Conservation (phyloP, 2,329 filamentous ascomycete species). For the Fusarium sp. region DNA sequence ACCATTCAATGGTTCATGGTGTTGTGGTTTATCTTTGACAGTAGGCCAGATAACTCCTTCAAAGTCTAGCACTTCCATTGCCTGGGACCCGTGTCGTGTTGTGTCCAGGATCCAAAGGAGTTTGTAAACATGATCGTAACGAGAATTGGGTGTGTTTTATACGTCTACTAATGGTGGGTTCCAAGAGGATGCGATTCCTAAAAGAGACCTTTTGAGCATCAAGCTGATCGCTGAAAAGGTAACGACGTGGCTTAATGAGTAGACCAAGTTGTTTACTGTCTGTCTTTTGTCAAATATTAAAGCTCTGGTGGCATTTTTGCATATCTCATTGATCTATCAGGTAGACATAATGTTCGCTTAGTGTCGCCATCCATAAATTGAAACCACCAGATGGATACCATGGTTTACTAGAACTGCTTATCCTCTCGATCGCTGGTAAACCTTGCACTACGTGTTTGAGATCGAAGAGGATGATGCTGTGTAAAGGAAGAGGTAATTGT, state of each 20-base stretch:
- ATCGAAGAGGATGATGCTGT: neutral
- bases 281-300: too few species aligned
- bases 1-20: accelerated
- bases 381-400: neutral
- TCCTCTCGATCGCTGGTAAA: neutral
- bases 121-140: accelerated
- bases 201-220: neutral
- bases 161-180: accelerated
- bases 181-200: accelerated
- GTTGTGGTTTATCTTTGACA: neutral
- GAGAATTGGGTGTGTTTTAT: accelerated
- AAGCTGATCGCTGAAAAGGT: accelerated
- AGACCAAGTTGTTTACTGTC: too few species aligned
- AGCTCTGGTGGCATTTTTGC: too few species aligned
- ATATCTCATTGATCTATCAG: too few species aligned
- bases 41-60: neutral
- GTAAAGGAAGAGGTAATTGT: neutral
- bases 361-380: neutral
- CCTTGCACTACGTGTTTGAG: neutral
- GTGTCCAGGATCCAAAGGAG: neutral
- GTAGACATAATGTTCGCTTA: too few species aligned
- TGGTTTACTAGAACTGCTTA: neutral
- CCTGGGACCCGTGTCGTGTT: neutral
- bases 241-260: too few species aligned
- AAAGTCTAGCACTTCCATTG: neutral